Conservation (phyloP, 768 basidiomycete genomes). For the Rhizopogon rudus region DNA sequence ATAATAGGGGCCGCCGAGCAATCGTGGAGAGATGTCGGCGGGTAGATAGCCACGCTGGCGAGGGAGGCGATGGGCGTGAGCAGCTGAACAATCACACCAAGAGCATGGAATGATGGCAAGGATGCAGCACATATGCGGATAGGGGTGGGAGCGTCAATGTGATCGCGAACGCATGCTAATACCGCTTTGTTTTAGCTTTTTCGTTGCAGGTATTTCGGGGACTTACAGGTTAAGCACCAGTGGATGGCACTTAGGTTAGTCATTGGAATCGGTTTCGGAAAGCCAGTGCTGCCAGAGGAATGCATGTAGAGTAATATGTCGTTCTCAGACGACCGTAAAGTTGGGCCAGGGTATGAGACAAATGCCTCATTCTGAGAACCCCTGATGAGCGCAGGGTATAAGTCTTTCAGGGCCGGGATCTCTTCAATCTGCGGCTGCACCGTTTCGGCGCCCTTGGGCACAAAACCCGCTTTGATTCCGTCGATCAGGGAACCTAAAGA, state of each 20-base stretch:
- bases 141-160: constrained; percentile 1
- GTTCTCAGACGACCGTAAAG: constrained; percentile 2
- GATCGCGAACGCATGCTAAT: constrained; percentile 8
- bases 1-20: constrained; percentile 13
- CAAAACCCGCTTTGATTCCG: constrained; percentile 19
- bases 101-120: constrained; percentile 19
- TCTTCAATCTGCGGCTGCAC: constrained; percentile 10
- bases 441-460: neutral
- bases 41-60: constrained; percentile 9
- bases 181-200: neutral
- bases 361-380: constrained; percentile 1
- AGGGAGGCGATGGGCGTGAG: constrained; percentile 10
- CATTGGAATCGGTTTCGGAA: constrained; percentile 38
- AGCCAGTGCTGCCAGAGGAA: constrained; percentile 47
- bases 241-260: constrained; percentile 25
- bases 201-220: neutral
- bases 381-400: constrained; percentile 7
- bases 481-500: constrained; percentile 27
- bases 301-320: constrained; percentile 34
- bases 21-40: constrained; percentile 15
- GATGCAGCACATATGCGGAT: constrained; percentile 6
- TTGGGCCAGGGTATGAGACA: constrained; percentile 8
- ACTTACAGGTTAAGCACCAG: constrained; percentile 33
- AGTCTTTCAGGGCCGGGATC: constrained; percentile 6
- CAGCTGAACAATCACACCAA: constrained; percentile 15